Conservation (phyloP, 257 asterid species). For the Lavandula angustifolia region DNA sequence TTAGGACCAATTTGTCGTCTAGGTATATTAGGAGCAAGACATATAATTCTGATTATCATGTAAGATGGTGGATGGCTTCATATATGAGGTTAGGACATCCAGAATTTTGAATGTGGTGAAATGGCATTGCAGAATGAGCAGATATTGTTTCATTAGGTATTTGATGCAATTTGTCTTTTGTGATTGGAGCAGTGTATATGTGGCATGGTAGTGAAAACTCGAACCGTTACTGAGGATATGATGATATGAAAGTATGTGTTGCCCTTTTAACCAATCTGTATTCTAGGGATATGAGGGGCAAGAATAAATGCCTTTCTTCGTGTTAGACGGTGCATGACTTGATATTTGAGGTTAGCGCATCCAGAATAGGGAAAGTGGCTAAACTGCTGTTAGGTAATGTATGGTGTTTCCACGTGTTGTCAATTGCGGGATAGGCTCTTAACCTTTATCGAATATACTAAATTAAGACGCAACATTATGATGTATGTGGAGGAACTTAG, state of each 20-base stretch:
- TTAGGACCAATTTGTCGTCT: not conserved
- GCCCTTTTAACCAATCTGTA: too few species aligned
- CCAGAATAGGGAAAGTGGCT: not conserved
- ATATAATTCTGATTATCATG: not conserved
- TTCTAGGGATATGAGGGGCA: too few species aligned
- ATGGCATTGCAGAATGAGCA: not conserved
- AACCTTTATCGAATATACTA: not conserved
- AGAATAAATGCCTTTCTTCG: too few species aligned
- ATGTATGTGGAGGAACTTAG: slow-evolving; percentile 6
- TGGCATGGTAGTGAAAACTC: not conserved
- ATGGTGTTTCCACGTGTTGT: slow-evolving; percentile 23
- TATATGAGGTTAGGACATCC: not conserved
- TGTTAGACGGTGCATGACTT: too few species aligned
- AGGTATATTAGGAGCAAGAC: not conserved
- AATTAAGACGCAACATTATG: slow-evolving; percentile 11
- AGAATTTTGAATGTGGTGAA: slow-evolving; percentile 9
- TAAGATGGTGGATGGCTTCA: not conserved
- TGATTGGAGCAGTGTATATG: not conserved
- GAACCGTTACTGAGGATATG: too few species aligned
- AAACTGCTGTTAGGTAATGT: slow-evolving; percentile 8
- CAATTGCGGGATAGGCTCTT: slow-evolving; percentile 5
- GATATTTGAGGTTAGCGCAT: too few species aligned
- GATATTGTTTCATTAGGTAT: not conserved
- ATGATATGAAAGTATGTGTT: too few species aligned
- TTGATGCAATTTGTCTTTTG: slow-evolving; percentile 1